Evolutionary conservation across 371 early-diverging fungal species (phyloP).

Genomic region (Mucor circinelloides): DNA sequence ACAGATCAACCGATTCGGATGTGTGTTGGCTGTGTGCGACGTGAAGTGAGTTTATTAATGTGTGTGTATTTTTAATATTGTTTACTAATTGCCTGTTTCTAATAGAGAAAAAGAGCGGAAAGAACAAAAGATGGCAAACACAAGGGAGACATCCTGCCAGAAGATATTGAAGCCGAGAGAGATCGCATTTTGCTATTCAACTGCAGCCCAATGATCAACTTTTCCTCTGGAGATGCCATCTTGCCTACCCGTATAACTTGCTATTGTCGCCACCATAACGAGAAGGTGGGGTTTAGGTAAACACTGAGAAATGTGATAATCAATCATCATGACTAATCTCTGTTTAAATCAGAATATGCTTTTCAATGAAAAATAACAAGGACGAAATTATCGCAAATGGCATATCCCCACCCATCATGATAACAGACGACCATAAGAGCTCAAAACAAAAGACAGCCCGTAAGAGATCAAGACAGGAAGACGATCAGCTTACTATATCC

Average conservation of each 20-base stretch:
- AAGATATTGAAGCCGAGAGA: slow-evolving; percentile 57
- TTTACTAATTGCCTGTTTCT: neutral
- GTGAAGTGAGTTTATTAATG: slow-evolving; percentile 62
- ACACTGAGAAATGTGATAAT: neutral
- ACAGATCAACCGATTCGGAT: slow-evolving; percentile 71
- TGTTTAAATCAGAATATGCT: slow-evolving; percentile 65
- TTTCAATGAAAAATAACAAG: slow-evolving; percentile 46
- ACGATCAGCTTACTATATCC: neutral
- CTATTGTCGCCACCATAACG: slow-evolving; percentile 90
- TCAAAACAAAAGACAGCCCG: slow-evolving; percentile 44
- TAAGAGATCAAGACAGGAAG: slow-evolving; percentile 47
- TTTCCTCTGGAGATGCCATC: slow-evolving; percentile 80
- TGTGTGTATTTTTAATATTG: neutral
- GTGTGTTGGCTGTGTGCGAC: slow-evolving; percentile 81
- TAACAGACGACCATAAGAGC: slow-evolving; percentile 93
- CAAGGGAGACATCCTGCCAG: slow-evolving; percentile 36
- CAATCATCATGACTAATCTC: neutral
- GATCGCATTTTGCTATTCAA: slow-evolving; percentile 79
- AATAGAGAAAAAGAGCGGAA: slow-evolving; percentile 47
- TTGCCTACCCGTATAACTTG: slow-evolving; percentile 91
- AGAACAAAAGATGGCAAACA: slow-evolving; percentile 42
- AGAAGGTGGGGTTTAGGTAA: slow-evolving; percentile 81
- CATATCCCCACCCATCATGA: slow-evolving; percentile 85
- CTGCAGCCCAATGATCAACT: slow-evolving; percentile 78
- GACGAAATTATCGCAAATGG: slow-evolving; percentile 69